Base-by-base conservation (phyloP, 1,284 basidiomycete genomes). In the Anthracocystis setariae region DNA sequence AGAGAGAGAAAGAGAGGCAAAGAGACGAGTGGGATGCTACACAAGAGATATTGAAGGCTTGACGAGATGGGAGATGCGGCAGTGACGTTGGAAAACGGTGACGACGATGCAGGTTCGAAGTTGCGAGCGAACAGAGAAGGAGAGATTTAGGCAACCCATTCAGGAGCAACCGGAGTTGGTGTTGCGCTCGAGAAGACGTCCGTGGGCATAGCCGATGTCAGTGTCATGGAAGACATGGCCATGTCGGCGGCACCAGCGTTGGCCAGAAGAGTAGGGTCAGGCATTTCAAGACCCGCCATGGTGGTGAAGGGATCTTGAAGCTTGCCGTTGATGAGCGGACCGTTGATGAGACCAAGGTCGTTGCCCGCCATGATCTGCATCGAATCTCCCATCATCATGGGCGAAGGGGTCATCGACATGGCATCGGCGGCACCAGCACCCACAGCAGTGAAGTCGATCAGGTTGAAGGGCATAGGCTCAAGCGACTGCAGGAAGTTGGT, bases 401-500 rank as follows among this genome's bases (percentile, higher is more conserved):
- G 65, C 5, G 64, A 37, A 1, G 57, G 21, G 27, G 60, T 43
- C 58, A 68, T 61, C 43, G 24, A 15, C 44, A 68, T 61, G 50
- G 24, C 8, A 40, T 53, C 47, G 25, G 57, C n/a, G 60, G 10
- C 18, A 35, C 9, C 25, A 63, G 8, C 21, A 39, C 50, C 54
- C 35, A 52, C 48, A 24, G 37, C 56, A 23, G 58, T 59, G 35
- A 67, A 67, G 49, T 72, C 69, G 56, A 72, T 52, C 24, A 67
- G 45, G 49, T 60, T 59, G 63, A 46, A 63, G 3, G 63, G 63
- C 56, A 60, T 63, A 15, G 69, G 63, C 60, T 72, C 69, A 44
- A 72, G 56, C 52, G 69, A 72, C 40, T 72, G 63, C 27, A 72
- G 49, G 49, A 72, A 72, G 56, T 63, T 67, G 63, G 63, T 59